Evolutionary conservation across 1,284 basidiomycete genomes (phyloP), one percentile per base, ranked within the genome.

Genomic region (Ceraceosorus bombacis): DNA sequence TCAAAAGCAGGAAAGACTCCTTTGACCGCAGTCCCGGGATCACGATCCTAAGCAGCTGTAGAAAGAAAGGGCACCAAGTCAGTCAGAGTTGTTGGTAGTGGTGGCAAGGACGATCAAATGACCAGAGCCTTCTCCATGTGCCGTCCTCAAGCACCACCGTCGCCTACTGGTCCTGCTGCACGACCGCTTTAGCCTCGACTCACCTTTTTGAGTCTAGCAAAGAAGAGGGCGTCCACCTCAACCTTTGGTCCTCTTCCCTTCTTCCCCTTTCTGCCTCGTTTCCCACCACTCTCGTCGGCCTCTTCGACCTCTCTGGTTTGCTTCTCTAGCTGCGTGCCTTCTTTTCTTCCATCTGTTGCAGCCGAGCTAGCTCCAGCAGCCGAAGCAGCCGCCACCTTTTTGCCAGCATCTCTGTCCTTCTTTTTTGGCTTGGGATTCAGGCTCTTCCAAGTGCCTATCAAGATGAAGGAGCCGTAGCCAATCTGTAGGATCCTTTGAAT

Each of bases 161-260:
- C 49, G 27, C 27, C 27, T 27, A 27, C 27, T 27, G 27, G 27
- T 27, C 27, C 27, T 27, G 27, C 3, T 27, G 27, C 27, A 27
- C 27, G 27, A 27, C 27, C 27, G 27, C 27, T 27, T 27, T 27
- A 27, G 27, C 27, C 27, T 27, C 27, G 27, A 46, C 43, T 46
- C 43, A 46, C 43, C 4, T 80, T 80, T 51, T 84, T 83, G 38
- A 98, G 82, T 8, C 90, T 84, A 69, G 85, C 82, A 72, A 93
- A 93, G 80, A 97, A 97, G 13, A 89, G 78, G 0, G 88, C 88
- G 78, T 97, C 93, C 41, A 95, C 86, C 85, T 91, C 78, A 5
- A 78, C 78, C 5, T 74, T 61, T 1, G 73, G 73, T 27, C 60
- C 62, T 49, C 54, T 55, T 15, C 67, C 61, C 37, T 67, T 65